A percentile compares a stretch with the other conserved stretches of the same genome.
These are phyloP conservation scores for Wickerhamiella spandovensis DNA, from an alignment of 805 yeast species.

Conservation along the genomic window DNA sequence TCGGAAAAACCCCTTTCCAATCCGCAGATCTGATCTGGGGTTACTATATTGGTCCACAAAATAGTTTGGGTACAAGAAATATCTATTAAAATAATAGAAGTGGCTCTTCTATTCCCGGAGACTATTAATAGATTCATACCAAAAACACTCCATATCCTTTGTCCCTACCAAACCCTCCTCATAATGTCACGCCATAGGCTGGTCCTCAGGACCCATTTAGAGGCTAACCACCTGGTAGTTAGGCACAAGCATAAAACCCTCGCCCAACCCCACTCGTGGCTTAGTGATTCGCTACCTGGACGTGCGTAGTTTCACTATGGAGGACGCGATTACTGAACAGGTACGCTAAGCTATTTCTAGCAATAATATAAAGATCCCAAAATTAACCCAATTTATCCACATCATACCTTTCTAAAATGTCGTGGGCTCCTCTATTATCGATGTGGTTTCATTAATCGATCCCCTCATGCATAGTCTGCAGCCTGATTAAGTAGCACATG, in stretches of 20 bases:
- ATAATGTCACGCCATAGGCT: background rate
- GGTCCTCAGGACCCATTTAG: background rate
- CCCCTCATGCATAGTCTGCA: background rate
- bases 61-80: background rate
- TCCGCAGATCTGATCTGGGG: background rate
- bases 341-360: too few species aligned
- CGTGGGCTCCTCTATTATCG: too few species aligned
- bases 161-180: background rate
- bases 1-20: background rate
- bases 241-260: background rate
- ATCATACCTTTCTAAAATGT: too few species aligned
- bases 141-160: background rate
- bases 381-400: too few species aligned
- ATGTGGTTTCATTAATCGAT: too few species aligned
- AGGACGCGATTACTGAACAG: too few species aligned
- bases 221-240: background rate
- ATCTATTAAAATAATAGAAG: too few species aligned
- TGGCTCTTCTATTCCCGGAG: background rate
- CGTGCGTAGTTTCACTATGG: too few species aligned
- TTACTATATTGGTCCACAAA: background rate
- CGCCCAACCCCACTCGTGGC: background rate
- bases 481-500: background rate
- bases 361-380: too few species aligned
- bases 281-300: background rate
- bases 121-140: background rate